Base-by-base conservation (phyloP, 2,329 filamentous ascomycete genomes). In the Sclerotinia subarctica region DNA sequence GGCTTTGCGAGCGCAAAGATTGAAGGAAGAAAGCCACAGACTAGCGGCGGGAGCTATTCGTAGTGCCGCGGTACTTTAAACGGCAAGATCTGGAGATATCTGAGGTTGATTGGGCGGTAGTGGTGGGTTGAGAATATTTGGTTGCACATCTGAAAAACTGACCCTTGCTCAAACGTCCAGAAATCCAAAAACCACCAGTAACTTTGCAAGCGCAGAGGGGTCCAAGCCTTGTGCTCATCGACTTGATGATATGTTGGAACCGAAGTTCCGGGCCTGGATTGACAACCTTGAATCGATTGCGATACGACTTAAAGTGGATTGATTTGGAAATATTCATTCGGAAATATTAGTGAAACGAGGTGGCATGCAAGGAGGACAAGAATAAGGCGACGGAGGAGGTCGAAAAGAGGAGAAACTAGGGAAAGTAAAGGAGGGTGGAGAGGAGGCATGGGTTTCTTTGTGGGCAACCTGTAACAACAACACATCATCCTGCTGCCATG, bases 71-170 rank as follows among this genome's bases (percentile, higher is more conserved):
- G 7, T 17, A 44, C 24, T 58, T 44, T 7, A 19, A 13, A 8
- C 6, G 6, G 44, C 10, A 35, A 35, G 3, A 32, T 24, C 46
- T 49, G 3, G 21, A 35, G 44, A 35, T 17, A 0, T 19, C 35
- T 5, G 29, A 49, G 44, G 29, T 6, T 35, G 21, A 49, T 15
- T 24, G 58, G 44, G 6, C 15, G 11, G 13, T 35, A 13, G 29
- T 35, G 21, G 29, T 15, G 44, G 7, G 21, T 24, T 35, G 58
- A 35, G n/a, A 49, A 8, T 35, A 35, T 35, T 60, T 49, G 44
- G 57, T 60, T 60, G 58, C 58, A 60, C 7, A 32, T 60, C 58
- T 60, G 42, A 32, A 29, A 32, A 32, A 35, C 21, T 15, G 19
- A 60, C 19, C 7, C 21, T 32, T 46, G 44, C 47, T 47, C 26